Evolutionary conservation across 345 rosid genomes (phyloP).

Genomic region (Brassica carinata): DNA sequence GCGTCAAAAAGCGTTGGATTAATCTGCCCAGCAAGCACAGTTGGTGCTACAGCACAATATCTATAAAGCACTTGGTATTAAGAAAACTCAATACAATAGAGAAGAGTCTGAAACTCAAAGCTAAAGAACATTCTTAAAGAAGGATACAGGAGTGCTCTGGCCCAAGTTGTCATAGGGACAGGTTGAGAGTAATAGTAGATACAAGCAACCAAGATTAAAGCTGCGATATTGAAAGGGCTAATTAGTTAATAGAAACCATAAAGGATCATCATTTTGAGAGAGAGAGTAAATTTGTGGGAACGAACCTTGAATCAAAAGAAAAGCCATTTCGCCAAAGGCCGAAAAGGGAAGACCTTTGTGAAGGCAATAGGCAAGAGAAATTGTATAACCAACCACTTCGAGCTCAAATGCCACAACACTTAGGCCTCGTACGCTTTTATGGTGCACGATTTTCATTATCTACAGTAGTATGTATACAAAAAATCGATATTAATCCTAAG

Average conservation of each 20-base stretch:
- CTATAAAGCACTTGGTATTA: slow-evolving; percentile 46
- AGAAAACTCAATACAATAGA: slow-evolving; percentile 30
- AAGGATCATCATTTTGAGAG: neutral
- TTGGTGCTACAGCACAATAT: slow-evolving; percentile 85
- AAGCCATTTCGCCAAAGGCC: slow-evolving; percentile 87
- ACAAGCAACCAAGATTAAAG: slow-evolving; percentile 65
- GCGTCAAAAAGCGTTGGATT: slow-evolving; percentile 88
- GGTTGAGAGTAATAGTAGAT: slow-evolving; percentile 75
- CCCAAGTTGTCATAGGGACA: slow-evolving; percentile 51
- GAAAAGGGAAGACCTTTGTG: slow-evolving; percentile 95
- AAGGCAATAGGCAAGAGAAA: slow-evolving; percentile 86
- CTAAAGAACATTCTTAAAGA: neutral
- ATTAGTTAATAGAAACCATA: neutral
- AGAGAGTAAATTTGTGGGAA: neutral
- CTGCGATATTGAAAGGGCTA: slow-evolving; percentile 41
- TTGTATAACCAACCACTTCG: slow-evolving; percentile 86
- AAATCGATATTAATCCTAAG: neutral
- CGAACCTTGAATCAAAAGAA: slow-evolving; percentile 83
- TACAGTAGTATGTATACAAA: slow-evolving; percentile 16
- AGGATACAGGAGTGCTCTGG: slow-evolving; percentile 74
- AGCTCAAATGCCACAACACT: slow-evolving; percentile 85
- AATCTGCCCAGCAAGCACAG: slow-evolving; percentile 78
- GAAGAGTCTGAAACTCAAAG: slow-evolving; percentile 9
- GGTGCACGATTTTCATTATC: slow-evolving; percentile 85
- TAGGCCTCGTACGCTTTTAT: slow-evolving; percentile 79